Conservation (phyloP, 1,139 yeast genomes). For the Schwanniomyces etchellsii region DNA sequence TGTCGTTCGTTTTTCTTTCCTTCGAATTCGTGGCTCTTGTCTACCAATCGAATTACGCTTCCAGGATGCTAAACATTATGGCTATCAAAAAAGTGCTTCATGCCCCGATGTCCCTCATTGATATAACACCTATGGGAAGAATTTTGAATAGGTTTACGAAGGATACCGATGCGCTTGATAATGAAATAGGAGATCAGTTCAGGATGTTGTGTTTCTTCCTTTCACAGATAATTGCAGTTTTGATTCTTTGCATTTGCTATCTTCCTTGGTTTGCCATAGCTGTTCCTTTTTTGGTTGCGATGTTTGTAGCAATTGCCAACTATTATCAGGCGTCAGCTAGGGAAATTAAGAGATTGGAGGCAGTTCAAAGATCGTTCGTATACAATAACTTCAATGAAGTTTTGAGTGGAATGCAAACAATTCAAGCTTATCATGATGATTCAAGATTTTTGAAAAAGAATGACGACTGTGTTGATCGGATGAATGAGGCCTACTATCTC, state of each 20-base stretch:
- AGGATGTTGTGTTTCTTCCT: slow-evolving; percentile 46
- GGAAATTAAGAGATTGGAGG: slow-evolving; percentile 39
- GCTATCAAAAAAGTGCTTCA: slow-evolving; percentile 39
- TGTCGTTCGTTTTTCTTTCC: slow-evolving; percentile 29
- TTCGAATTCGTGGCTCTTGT: slow-evolving; percentile 44
- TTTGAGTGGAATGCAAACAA: slow-evolving; percentile 65
- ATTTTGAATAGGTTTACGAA: slow-evolving; percentile 62
- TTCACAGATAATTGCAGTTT: slow-evolving; percentile 54
- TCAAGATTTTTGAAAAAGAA: slow-evolving; percentile 47
- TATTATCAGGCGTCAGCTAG: slow-evolving; percentile 46
- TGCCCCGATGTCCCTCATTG: slow-evolving; percentile 56
- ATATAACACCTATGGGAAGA: slow-evolving; percentile 57
- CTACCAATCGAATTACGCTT: slow-evolving; percentile 45
- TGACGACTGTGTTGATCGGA: slow-evolving; percentile 46
- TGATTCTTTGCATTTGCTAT: slow-evolving; percentile 61
- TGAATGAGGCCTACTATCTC: slow-evolving; percentile 68
- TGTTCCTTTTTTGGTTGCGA: slow-evolving; percentile 46
- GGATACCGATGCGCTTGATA: slow-evolving; percentile 80
- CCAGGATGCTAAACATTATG: slow-evolving; percentile 36
- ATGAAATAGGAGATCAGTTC: slow-evolving; percentile 59
- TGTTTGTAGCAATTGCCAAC: slow-evolving; percentile 46
- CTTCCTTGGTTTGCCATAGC: slow-evolving; percentile 75
- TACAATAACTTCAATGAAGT: slow-evolving; percentile 70
- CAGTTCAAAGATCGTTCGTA: slow-evolving; percentile 30
- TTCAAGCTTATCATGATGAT: slow-evolving; percentile 53